phyloP scores from a whole-genome alignment of 768 basidiomycete species.

The Artomyces pyxidatus region DNA sequence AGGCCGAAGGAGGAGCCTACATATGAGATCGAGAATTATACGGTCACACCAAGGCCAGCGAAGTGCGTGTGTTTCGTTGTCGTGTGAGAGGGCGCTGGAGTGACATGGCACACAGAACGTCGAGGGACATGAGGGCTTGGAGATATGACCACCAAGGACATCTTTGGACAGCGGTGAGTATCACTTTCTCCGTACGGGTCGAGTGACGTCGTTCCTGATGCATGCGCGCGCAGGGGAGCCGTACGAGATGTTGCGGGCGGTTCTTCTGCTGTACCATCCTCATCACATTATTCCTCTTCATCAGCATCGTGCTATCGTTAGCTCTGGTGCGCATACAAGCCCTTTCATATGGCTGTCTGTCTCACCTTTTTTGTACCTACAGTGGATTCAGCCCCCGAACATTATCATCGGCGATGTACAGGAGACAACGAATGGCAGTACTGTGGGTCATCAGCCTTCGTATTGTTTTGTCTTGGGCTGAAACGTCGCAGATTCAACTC shows the following conservation, averaged over 20 bases:
- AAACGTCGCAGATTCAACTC: conserved; percentile 2
- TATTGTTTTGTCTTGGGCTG: no score
- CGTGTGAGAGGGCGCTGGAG: background rate
- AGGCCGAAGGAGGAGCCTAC: conserved; percentile 7
- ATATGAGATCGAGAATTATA: background rate
- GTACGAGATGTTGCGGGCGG: conserved; percentile 52
- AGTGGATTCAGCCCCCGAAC: conserved; percentile 78
- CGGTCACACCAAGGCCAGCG: background rate
- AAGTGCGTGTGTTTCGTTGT: background rate
- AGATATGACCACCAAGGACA: conserved; percentile 12
- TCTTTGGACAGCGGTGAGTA: conserved; percentile 15
- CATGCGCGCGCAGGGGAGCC: conserved; percentile 49
- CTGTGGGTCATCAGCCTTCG: no score
- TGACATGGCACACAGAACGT: background rate
- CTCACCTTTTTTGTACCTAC: conserved; percentile 1
- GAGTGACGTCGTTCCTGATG: conserved; percentile 22
- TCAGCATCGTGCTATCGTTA: conserved; percentile 59
- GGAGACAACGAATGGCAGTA: background rate
- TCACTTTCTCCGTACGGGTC: background rate
- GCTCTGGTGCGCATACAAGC: conserved; percentile 63
- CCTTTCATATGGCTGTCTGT: no score
- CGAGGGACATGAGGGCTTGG: conserved; percentile 9
- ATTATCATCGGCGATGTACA: conserved; percentile 46
- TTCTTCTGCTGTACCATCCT: conserved; percentile 74
- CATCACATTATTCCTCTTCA: conserved; percentile 52